These are phyloP conservation scores for Cordyceps cicadae DNA, from an alignment of 2,329 filamentous ascomycete genomes.

Conservation along the genomic window DNA sequence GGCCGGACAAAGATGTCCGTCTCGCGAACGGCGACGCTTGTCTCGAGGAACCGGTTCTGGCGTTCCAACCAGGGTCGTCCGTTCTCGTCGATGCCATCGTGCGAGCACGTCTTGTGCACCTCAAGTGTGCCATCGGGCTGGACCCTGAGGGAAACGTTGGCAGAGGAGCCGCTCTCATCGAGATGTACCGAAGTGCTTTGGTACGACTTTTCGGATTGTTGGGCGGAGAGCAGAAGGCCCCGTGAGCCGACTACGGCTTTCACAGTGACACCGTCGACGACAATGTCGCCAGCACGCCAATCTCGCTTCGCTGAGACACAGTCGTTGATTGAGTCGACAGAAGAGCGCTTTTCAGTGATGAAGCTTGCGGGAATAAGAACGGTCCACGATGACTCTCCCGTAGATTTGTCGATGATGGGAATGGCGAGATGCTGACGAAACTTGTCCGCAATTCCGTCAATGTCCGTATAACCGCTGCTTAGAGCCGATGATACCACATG, in stretches of 20 bases:
- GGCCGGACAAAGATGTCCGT: conserved; percentile 7
- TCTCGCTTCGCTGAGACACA: background rate
- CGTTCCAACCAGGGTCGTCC: conserved; percentile 7
- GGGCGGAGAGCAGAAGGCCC: conserved; percentile 2
- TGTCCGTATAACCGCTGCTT: background rate
- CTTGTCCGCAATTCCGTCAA: conserved; percentile 5
- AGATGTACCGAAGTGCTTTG: conserved; percentile 3
- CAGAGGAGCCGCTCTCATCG: conserved; percentile 6
- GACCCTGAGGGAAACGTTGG: background rate
- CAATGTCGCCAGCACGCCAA: background rate
- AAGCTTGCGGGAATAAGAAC: background rate
- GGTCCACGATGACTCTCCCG: background rate
- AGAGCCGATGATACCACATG: background rate
- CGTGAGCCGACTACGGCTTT: background rate
- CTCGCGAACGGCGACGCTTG: background rate
- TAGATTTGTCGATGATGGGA: background rate
- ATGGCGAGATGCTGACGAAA: conserved; percentile 1
- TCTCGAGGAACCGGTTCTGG: conserved; percentile 1
- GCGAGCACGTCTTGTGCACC: conserved; percentile 6
- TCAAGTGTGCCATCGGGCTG: background rate
- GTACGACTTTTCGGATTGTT: background rate
- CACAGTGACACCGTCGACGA: background rate
- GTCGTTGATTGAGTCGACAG: conserved; percentile 4
- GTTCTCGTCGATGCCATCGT: conserved; percentile 9
- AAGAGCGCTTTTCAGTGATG: background rate